Base-by-base conservation (phyloP, 108 stramenopile genomes). In the Phaeodactylum tricornutum region DNA sequence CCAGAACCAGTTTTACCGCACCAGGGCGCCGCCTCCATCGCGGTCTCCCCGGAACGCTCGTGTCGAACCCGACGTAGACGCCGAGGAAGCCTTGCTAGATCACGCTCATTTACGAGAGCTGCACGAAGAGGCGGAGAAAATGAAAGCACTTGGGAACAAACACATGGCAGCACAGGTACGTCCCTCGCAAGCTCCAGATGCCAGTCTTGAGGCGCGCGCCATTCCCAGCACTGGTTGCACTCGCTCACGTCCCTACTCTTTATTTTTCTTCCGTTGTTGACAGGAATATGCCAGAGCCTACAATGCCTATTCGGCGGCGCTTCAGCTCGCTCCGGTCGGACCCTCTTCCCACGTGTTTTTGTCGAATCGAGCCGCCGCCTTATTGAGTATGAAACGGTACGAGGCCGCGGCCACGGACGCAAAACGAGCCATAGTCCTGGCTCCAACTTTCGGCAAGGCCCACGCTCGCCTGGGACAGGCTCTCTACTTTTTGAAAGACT, bases 391-490 rank as follows among this genome's bases (percentile, higher is more conserved):
- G 14, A 84, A 86, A 53, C 70, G 83, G 41, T 92, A 92, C 55
- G 66, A 78, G 0, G 81, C 79, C 4, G 90, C 90, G 0, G 84
- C 84, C 20, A 81, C 74, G 1, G 90, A 92, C 53, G 82, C 85
- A 4, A 64, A 76, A 3, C 76, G 90, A 14, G 90, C 90, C 34
- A 70, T 84, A 47, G 82, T 83, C 20, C 35, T 92, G 47, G 86
- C 87, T 34, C 84, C 86, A 3, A 87, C 80, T 5, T 98, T 93
- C 71, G 77, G 94, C 28, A 95, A 98, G 71, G 96, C 94, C 2
- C 89, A 93, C 58, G 84, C 88, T 12, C 77, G 90, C 4, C 59
- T 92, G 43, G 91, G 91, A 15, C 84, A 86, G 59, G 75, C 84
- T 5, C 49, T 87, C 45, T 85, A 87, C 58, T 87, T 87, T 66